Base-by-base conservation (phyloP, 352 stramenopile species). In the Globisporangium polare region DNA sequence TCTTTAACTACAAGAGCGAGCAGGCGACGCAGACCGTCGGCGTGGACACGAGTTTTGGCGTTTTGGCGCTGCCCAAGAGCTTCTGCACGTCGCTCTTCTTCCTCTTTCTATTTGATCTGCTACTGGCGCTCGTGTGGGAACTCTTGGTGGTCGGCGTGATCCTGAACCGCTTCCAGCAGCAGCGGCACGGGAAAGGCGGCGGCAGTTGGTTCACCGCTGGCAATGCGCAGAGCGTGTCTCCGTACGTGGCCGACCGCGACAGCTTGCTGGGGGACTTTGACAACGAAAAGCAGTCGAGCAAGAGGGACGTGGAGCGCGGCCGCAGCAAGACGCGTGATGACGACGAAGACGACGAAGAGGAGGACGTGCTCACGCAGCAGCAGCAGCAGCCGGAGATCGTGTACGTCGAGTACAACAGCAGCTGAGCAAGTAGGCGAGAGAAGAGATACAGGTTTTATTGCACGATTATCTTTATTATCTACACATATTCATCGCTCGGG, bases 61-160 rank as follows among this genome's bases (percentile, higher is more conserved):
- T 87, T 17, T 51, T 83, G 1, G 69, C 74, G 50, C 68, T 91
- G 4, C 81, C 81, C 0, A 66, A 61, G 7, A 69, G 67, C 18
- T 91, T 89, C 58, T 76, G 72, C 37, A 79, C 74, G 39, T 85
- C 77, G 24, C 70, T 91, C 26, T 87, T 89, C 53, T 80, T 83
- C 42, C 72, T 92, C 9, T 89, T 89, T 46, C 69, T 88, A 27
- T 88, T 89, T 39, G 76, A 92, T 31, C 54, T 76, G 4, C 67
- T 77, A 5, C 74, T 84, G 3, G 80, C 79, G 27, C 33, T 86
- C 3, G 64, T 75, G 46, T 92, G 79, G 79, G 82, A 92, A 55
- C 53, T 87, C 5, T 24, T 86, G 9, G 77, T 88, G 20, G 75
- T 91, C 3, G 77, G 75, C 1, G 56, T 89, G 18, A 18, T 89